Evolutionary conservation across 2,329 filamentous ascomycete species (phyloP), one percentile per base, ranked within the genome.

Genomic region (Lithohypha guttulata): DNA sequence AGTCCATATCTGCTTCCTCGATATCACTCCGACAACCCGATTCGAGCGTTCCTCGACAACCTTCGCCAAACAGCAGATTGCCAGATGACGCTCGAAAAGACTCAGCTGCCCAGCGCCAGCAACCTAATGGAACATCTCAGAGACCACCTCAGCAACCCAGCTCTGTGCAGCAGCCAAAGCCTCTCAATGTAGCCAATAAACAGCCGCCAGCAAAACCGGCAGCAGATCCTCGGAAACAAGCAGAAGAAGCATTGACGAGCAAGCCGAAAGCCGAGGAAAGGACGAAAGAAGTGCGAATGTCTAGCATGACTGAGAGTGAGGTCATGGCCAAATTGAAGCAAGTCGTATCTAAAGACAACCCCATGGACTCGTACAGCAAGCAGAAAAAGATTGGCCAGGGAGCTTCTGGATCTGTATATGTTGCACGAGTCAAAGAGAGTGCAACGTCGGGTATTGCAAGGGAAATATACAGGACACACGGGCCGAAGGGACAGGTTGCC

Each of bases 361-460:
- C 91, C 38, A 82, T 93, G 53, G 70, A 93, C 50, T 94, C 87
- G 17, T 98, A 98, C 68, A 89, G 87, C 55, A 98, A 98, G 69
- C 91, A 96, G 65, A 95, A 95, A 74, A 98, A 98, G 73, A 96
- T 98, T 61, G 91, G 91, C 14, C 91, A 98, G 61, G 91, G 91
- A 63, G 91, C 91, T 41, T 98, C 91, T 46, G 91, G 91, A 42
- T 96, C 89, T 15, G 91, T 98, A 33, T 98, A 98, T 56, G 89
- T 98, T 46, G 91, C 91, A 48, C 91, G 93, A 57, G 84, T 98
- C 47, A 91, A 91, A 61, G 84, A 94, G 56, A 79, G 74, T 41
- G 84, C 89, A 2, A 73, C 77, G n/a, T 93, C 86, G n/a, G 62
- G 71, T 11, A 75, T 84, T 49, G 89, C 89, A 15, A 76, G 79